These are phyloP conservation scores for Fusarium buxicola DNA, from an alignment of 2,329 filamentous ascomycete species.

Conservation along the genomic window DNA sequence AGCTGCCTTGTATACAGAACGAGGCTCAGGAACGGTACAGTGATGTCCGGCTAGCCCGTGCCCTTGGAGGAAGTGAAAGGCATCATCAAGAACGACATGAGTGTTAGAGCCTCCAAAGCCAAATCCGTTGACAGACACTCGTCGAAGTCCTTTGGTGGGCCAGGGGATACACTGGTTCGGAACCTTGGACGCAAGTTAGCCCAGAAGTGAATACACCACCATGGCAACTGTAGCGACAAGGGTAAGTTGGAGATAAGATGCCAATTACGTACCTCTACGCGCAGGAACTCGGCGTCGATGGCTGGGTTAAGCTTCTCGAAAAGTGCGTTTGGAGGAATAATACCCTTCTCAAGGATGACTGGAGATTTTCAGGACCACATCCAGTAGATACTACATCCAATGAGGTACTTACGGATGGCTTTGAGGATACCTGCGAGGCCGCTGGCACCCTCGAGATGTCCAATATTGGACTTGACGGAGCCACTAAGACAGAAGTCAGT, in stretches of 20 bases:
- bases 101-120: constrained; percentile 60
- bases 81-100: constrained; percentile 53
- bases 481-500: not conserved
- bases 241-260: not conserved
- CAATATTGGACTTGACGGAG: constrained; percentile 14
- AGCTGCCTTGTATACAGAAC: not conserved
- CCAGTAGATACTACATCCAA: not conserved
- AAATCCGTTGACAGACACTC: constrained; percentile 57
- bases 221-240: not conserved
- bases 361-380: not conserved
- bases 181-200: not conserved
- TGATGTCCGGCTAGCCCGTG: not conserved
- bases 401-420: constrained; percentile 5
- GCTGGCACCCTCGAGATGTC: constrained; percentile 12
- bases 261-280: not conserved
- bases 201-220: too few species aligned
- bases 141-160: constrained; percentile 5
- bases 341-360: constrained; percentile 17
- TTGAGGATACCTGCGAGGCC: constrained; percentile 13
- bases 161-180: not conserved
- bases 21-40: not conserved
- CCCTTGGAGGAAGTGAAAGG: constrained; percentile 16
- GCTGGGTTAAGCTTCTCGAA: not conserved
- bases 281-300: not conserved
- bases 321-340: constrained; percentile 7